Conservation (phyloP, 176 grass and related monocot species). For the Pontederia crassipes region DNA sequence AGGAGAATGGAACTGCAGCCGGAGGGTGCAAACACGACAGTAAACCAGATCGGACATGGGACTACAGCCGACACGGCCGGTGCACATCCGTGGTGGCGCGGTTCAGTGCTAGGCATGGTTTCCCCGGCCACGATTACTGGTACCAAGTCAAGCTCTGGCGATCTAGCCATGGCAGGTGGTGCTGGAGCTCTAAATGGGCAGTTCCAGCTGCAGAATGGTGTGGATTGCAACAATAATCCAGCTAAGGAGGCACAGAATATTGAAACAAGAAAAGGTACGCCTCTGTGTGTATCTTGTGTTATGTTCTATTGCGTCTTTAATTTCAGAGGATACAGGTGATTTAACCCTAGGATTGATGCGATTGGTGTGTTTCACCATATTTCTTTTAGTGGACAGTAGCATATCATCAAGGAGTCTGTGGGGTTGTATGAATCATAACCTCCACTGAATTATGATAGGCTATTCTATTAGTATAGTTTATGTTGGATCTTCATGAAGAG, state of each 20-base stretch:
- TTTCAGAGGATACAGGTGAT: too few species aligned
- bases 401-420: too few species aligned
- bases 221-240: background rate
- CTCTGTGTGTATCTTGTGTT: background rate
- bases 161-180: background rate
- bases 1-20: conserved; percentile 2
- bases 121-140: background rate
- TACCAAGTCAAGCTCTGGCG: background rate
- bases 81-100: conserved; percentile 11
- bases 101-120: background rate
- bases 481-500: too few species aligned
- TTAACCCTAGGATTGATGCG: too few species aligned
- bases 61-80: background rate
- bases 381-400: too few species aligned
- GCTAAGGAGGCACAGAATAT: conserved; percentile 7
- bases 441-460: too few species aligned
- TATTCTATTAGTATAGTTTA: too few species aligned
- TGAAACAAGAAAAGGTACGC: background rate
- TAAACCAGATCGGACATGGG: background rate
- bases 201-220: background rate
- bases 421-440: too few species aligned
- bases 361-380: too few species aligned
- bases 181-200: background rate
- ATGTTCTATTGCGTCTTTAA: background rate
- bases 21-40: background rate